Base-by-base conservation (phyloP, 176 grass and related monocot genomes). In the Typha latifolia region DNA sequence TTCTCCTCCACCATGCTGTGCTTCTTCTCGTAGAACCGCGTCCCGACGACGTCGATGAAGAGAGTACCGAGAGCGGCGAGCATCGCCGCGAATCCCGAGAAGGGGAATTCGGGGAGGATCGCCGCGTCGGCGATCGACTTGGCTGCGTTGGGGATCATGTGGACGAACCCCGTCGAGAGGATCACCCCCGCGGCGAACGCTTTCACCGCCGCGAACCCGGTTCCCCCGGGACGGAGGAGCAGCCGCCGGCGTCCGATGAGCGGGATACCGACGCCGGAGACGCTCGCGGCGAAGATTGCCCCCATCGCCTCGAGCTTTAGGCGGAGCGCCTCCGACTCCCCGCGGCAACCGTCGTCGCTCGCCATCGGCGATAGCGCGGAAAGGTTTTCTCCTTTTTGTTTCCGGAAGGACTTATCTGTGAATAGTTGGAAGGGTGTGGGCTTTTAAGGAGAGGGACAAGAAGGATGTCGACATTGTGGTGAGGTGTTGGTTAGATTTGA, bases 31-130 rank as follows among this genome's bases (percentile, higher is more conserved):
- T 89, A 91, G 80, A 82, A 86, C 69, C 69, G 74, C 32, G 93
- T 97, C 13, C 70, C 81, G 1, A 85, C 4, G 72, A 89, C 81
- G 72, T 97, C 93, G 68, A 88, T 73, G 37, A 89, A 82, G 2
- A 97, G 80, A 22, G 88, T 97, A 34, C 43, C 83, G 49, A 97
- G 85, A 1, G 85, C 82, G 43, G 93, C 82, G 69, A 71, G 6
- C 93, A 97, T 97, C 64, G 93, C 88, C 13, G 78, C 82, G 77
- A 97, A 91, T 1, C 88, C 82, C 1, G 88, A 49, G 71, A 97
- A 86, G 47, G 93, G 93, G 75, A 97, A 97, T 15, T 14, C 20
- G 0, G 70, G 49, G 88, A 85, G 89, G 0, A 84, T 84, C 32
- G 84, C 87, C 3, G 77, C 64, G 69, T 22, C 82, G 49, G 85